Base-by-base conservation (phyloP, 164 flowering plant species). In the Umbilicus rupestris region DNA sequence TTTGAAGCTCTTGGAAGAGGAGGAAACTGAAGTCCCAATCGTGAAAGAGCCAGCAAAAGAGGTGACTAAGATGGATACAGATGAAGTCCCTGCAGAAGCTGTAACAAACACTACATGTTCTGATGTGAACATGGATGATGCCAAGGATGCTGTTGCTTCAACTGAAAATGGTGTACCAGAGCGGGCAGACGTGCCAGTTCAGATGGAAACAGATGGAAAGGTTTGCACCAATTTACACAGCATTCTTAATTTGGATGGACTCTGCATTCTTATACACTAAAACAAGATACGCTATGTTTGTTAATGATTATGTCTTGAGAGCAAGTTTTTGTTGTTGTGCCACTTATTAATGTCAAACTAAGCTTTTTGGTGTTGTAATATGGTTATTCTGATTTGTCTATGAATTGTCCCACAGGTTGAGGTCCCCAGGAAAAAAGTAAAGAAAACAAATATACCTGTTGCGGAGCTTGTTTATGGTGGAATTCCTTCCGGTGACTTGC, bases 191-290 rank as follows among this genome's bases (percentile, higher is more conserved):
- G 84, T 87, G 78, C 79, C 90, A 52, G 80, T 72, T 52, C 87
- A 85, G 72, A 88, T 88, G 96, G 98, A 92, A 67, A 82, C 92
- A 46, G 96, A 92, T 76, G 64, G 73, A 5, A 89, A 92, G 90
- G 98, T 89, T 5, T 39, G 69, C 60, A n/a, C 49, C 5, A 15
- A 39, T 42, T 49, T 3, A 33, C 6, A 33, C 6, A n/a, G n/a
- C n/a, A n/a, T n/a, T n/a, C n/a, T n/a, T n/a, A 33, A 33, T 33
- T 33, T 6, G 3, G 3, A 33, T 33, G 37, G 37, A 33, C 37
- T 33, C 37, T 3, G 37, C 37, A 33, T 33, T 6, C 37, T 33
- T 6, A 33, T 33, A 41, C 1, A 41, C 1, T 41, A 41, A 12
- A 41, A 41, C 9, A 12, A 41, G 9, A 41, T 12, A 41, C 9